Conservation (phyloP, 2,329 filamentous ascomycete genomes). For the Fusarium neocosmosporiellum region DNA sequence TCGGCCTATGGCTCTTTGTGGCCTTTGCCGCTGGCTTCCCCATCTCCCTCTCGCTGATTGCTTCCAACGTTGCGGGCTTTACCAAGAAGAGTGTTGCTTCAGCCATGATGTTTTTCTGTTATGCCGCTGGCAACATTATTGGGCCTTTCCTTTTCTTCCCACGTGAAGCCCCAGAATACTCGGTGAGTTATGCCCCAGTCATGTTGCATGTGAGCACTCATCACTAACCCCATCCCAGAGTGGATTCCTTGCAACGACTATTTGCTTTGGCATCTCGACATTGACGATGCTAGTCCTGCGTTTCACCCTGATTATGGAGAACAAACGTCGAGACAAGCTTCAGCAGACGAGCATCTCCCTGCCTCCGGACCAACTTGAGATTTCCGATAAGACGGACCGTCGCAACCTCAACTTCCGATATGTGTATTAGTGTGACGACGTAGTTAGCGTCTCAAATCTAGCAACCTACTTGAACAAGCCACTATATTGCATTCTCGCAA, state of each 20-base stretch:
- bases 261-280: slow-evolving; percentile 34
- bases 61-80: slow-evolving; percentile 38
- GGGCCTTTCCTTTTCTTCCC: slow-evolving; percentile 39
- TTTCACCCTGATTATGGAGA: slow-evolving; percentile 26
- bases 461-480: not conserved
- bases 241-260: slow-evolving; percentile 34
- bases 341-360: not conserved
- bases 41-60: slow-evolving; percentile 31
- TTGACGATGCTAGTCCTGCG: slow-evolving; percentile 27
- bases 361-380: slow-evolving; percentile 1
- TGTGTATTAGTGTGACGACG: slow-evolving; percentile 23
- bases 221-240: slow-evolving; percentile 18
- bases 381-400: slow-evolving; percentile 36
- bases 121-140: slow-evolving; percentile 34
- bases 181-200: slow-evolving; percentile 11
- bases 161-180: slow-evolving; percentile 28
- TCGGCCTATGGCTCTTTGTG: slow-evolving; percentile 33
- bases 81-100: slow-evolving; percentile 39
- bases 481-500: not conserved
- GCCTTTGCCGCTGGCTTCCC: slow-evolving; percentile 38
- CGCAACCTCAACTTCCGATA: slow-evolving; percentile 35
- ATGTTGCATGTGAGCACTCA: accelerated
- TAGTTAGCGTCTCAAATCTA: not conserved
- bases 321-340: slow-evolving; percentile 27
- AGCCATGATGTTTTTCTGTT: slow-evolving; percentile 40